Percentiles rank a stretch among this genome's conserved stretches.
These are phyloP conservation scores for Rhodotorula graminis DNA, from an alignment of 768 basidiomycete genomes.

Conservation along the genomic window DNA sequence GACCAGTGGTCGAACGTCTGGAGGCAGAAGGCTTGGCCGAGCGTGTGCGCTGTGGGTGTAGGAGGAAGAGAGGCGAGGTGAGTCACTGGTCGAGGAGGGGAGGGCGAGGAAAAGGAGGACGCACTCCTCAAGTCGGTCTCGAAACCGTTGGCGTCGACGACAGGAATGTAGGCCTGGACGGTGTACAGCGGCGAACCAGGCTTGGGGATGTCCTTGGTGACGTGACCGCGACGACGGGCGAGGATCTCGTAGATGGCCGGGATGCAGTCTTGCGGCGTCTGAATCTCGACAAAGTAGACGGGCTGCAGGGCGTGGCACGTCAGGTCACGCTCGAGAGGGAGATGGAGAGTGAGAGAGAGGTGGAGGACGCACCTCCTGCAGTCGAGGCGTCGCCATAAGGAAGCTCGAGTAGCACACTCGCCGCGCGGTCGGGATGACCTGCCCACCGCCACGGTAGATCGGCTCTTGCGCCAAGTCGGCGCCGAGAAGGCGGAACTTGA, in stretches of 20 bases:
- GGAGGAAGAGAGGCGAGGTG: background rate
- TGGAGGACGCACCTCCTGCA: slow-evolving; percentile 45
- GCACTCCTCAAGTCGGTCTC: slow-evolving; percentile 84
- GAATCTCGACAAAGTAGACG: slow-evolving; percentile 98
- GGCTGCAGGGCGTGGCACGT: slow-evolving; percentile 69
- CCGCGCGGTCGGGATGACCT: slow-evolving; percentile 97
- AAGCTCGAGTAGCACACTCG: slow-evolving; percentile 99
- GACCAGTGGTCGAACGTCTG: slow-evolving; percentile 99
- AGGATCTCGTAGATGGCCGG: slow-evolving; percentile 98
- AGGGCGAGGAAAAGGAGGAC: background rate
- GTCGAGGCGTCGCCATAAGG: slow-evolving; percentile 66
- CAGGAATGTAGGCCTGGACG: slow-evolving; percentile 94
- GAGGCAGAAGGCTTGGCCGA: slow-evolving; percentile 97
- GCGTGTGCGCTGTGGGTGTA: slow-evolving; percentile 63
- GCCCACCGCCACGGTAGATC: slow-evolving; percentile 95
- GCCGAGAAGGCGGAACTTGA: slow-evolving; percentile 93
- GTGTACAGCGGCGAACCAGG: slow-evolving; percentile 97
- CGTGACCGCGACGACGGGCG: slow-evolving; percentile 97
- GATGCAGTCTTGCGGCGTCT: slow-evolving; percentile 96
- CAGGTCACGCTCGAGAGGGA: background rate
- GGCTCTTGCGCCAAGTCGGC: slow-evolving; percentile 88
- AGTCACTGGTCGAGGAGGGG: background rate
- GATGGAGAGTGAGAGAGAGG: background rate
- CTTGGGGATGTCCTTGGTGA: slow-evolving; percentile 96
- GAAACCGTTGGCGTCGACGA: slow-evolving; percentile 97